Percentiles rank a stretch among this genome's conserved stretches.
Conservation (phyloP, 2,329 filamentous ascomycete genomes). For the Beauveria caledonica region DNA sequence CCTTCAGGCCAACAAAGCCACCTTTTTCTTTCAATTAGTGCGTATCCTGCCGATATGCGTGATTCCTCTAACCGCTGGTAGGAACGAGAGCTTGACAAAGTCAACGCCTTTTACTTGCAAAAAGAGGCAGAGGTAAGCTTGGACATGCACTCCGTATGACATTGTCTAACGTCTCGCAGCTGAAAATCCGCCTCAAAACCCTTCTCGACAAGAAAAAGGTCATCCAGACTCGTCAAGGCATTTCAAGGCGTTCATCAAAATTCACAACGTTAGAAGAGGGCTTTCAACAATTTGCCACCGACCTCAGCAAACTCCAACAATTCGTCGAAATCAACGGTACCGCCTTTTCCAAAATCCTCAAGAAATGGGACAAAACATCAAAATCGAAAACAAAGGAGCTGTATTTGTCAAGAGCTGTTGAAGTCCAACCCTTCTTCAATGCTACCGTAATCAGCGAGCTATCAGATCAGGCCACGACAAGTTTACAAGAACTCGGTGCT, state of each 20-base stretch:
- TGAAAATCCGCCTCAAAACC: slow-evolving; percentile 86
- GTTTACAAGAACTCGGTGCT: slow-evolving; percentile 84
- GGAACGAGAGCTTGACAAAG: slow-evolving; percentile 97
- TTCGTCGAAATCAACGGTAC: slow-evolving; percentile 98
- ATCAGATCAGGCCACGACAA: slow-evolving; percentile 95
- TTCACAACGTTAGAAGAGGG: slow-evolving; percentile 94
- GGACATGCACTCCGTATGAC: neutral
- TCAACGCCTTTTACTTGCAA: slow-evolving; percentile 95
- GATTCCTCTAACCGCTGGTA: slow-evolving; percentile 37
- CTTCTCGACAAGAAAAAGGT: slow-evolving; percentile 92
- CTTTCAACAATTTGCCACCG: slow-evolving; percentile 93
- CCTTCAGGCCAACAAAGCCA: slow-evolving; percentile 93
- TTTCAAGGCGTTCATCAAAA: slow-evolving; percentile 82
- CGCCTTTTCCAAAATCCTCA: slow-evolving; percentile 95
- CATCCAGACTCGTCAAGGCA: slow-evolving; percentile 70
- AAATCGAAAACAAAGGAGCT: slow-evolving; percentile 98
- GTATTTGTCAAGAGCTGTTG: slow-evolving; percentile 89
- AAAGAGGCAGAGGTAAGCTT: slow-evolving; percentile 86
- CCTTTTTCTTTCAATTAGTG: slow-evolving; percentile 97
- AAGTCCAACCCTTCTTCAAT: slow-evolving; percentile 98
- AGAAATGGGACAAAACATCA: slow-evolving; percentile 99
- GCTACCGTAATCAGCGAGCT: slow-evolving; percentile 92
- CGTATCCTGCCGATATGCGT: slow-evolving; percentile 22
- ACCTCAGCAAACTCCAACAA: slow-evolving; percentile 95
- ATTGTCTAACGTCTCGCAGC: slow-evolving; percentile 39